Evolutionary conservation across 768 basidiomycete genomes (phyloP).

Genomic region (Termitomyces sp.): DNA sequence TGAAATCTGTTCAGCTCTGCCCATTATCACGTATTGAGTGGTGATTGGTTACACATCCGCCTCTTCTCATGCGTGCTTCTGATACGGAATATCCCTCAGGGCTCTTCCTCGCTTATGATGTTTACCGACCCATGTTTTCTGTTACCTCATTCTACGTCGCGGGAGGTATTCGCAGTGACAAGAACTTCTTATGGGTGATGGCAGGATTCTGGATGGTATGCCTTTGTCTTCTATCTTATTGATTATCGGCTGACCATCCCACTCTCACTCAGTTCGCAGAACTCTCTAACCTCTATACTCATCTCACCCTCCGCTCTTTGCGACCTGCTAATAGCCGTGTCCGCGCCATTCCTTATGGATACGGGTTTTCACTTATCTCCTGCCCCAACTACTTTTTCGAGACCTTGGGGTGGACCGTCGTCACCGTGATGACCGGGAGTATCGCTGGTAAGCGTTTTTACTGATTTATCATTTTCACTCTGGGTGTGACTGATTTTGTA

Average conservation of each 20-base stretch:
- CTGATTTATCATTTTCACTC: not conserved
- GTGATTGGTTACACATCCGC: constrained; percentile 27
- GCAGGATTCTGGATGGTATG: constrained; percentile 73
- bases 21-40: constrained; percentile 83
- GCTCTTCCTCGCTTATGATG: constrained; percentile 67
- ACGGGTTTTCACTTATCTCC: constrained; percentile 83
- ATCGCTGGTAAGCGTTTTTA: constrained; percentile 48
- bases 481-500: not conserved
- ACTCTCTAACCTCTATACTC: constrained; percentile 78
- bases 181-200: constrained; percentile 62
- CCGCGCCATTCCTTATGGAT: constrained; percentile 88
- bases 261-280: constrained; percentile 66
- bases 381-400: constrained; percentile 97
- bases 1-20: constrained; percentile 50
- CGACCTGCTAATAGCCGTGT: constrained; percentile 75
- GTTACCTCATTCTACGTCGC: constrained; percentile 55
- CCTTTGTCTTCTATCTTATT: not conserved
- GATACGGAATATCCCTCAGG: constrained; percentile 34
- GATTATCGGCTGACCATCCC: not conserved
- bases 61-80: not conserved
- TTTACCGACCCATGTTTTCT: constrained; percentile 80
- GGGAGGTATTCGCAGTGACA: constrained; percentile 59
- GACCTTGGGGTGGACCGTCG: constrained; percentile 63
- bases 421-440: constrained; percentile 76
- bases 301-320: constrained; percentile 76